Base-by-base conservation (phyloP, 306 rosid species). In the Cyamopsis tetragonoloba region DNA sequence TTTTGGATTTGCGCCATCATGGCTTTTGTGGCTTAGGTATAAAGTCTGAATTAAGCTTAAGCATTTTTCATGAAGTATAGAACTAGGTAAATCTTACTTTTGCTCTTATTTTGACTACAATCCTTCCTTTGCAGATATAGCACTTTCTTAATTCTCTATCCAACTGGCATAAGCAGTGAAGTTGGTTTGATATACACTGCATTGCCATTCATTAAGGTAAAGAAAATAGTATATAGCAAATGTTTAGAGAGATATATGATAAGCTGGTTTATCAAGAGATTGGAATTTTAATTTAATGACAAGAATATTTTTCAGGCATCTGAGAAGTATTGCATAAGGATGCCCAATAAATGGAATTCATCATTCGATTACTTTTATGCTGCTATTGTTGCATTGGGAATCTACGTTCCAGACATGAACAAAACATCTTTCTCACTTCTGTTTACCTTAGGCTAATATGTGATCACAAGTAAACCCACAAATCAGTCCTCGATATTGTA, bases 21-120 rank as follows among this genome's bases (percentile, higher is more conserved):
- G 92, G 96, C 93, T 89, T 43, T 69, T 82, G 82, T 89, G 96
- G 96, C 89, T 92, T 22, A 87, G 96, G 98, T 89, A 77, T 43
- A 48, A 30, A 41, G 65, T 54, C 34, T 62, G 41, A 31, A 58
- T 22, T n/a, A n/a, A n/a, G n/a, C 7, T 43, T 58, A 26, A 44
- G 37, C 42, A 10, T 49, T 60, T 31, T 49, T 49, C 23, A 17
- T n/a, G 23, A 34, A 53, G 34, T 56, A 10, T 39, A 19, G 22
- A 68, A 15, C 6, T 24, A 2, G 39, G 53, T 42, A 27, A 54
- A 2, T 64, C 15, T 27, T 39, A 22, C n/a, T 4, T n/a, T 19
- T 47, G n/a, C 37, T 68, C 28, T 67, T 11, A 31, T 17, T 24
- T 63, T 70, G 60, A 77, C 59, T 37, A 13, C 24, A 35, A 3